These are phyloP conservation scores for Cunninghamia lanceolata DNA, from an alignment of 75 land plant species.

Conservation along the genomic window DNA sequence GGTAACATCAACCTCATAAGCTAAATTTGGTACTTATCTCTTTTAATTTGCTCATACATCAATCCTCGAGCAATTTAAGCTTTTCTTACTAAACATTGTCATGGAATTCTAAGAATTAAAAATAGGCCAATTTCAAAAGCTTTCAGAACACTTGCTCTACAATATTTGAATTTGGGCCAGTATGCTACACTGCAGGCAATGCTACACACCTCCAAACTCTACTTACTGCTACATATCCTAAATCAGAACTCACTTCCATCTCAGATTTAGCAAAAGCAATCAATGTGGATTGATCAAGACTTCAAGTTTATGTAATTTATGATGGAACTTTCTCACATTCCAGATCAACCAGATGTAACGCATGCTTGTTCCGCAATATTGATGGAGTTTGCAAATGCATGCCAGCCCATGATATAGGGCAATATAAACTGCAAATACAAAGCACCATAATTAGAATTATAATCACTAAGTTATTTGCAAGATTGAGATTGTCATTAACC, in stretches of 20 bases:
- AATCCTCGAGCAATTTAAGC: not conserved
- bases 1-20: not conserved
- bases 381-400: constrained; percentile 45
- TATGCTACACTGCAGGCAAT: not conserved
- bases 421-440: constrained; percentile 47
- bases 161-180: not conserved
- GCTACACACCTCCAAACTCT: not conserved
- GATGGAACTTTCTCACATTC: not conserved
- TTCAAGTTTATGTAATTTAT: not conserved
- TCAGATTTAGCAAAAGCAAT: not conserved
- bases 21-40: not conserved
- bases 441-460: constrained; percentile 3
- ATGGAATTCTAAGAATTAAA: not conserved
- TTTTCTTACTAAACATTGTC: not conserved
- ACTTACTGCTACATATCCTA: not conserved
- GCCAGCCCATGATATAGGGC: constrained; percentile 72
- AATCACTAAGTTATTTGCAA: not conserved
- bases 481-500: not conserved
- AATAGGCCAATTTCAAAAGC: not conserved
- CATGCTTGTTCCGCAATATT: constrained; percentile 24
- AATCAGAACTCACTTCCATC: not conserved
- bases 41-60: not conserved
- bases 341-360: no score
- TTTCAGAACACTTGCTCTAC: not conserved
- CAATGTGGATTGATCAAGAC: not conserved